Evolutionary conservation across 1,284 basidiomycete genomes (phyloP), one percentile per base, ranked within the genome.

Genomic region (Neolentinus lepideus): DNA sequence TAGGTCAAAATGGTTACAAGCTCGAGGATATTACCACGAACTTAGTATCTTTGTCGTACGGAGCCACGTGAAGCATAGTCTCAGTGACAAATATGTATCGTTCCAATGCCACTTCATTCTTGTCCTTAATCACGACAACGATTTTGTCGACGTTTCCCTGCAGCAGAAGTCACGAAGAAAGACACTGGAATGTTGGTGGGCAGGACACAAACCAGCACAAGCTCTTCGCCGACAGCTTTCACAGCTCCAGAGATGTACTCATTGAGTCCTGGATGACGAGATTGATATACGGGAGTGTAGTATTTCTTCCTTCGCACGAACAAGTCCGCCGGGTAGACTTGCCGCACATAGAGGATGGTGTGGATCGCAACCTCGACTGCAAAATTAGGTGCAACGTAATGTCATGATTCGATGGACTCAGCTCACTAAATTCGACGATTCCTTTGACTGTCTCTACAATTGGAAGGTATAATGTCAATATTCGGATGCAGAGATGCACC

Each of bases 341-440:
- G 85, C 24, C 95, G 86, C 24, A 94, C 83, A 65, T 92, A 96
- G 1, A 98, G 79, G 58, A 98, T 91, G 1, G 88, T 89, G 67
- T 98, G 94, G 57, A 97, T 85, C 1, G 92, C 90, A 24, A 95
- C 90, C 69, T 98, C 95, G 62, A 98, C 93, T 95, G 59, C 16
- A 21, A 8, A 31, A 33, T 21, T 45, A 19, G 33, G 56, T 3
- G n/a, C 0, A 22, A 45, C 8, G 12, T 16, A 19, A n/a, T 21
- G 46, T 35, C 1, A 54, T 35, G 27, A 53, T 61, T 6, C 58
- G 60, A 21, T 4, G 19, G 38, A 43, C 16, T 51, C 25, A 24
- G 57, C 80, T 61, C 59, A 87, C 85, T 81, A 71, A 88, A 88
- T 64, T 87, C 85, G 48, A 77, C 70, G 54, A 86, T 76, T 11